Evolutionary conservation across 2,329 filamentous ascomycete genomes (phyloP).

Genomic region (Harringtonia aguacate): DNA sequence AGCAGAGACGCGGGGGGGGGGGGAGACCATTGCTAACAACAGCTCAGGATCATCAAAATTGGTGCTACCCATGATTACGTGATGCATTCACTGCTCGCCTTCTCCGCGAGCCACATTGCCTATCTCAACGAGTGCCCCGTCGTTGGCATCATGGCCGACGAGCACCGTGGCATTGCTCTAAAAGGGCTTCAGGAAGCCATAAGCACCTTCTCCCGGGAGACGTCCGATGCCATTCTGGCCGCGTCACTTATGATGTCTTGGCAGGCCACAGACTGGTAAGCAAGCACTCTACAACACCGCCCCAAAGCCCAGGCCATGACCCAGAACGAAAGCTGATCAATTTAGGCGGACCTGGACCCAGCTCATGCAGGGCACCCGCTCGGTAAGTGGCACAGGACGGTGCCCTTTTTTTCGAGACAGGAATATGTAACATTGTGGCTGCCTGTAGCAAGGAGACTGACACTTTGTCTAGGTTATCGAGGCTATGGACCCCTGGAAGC

Average conservation of each 20-base stretch:
- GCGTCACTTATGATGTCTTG: conserved; percentile 88
- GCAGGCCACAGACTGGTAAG: conserved; percentile 91
- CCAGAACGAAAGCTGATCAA: conserved; percentile 14
- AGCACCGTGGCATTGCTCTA: conserved; percentile 76
- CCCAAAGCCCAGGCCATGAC: neutral
- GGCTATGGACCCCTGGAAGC: conserved; percentile 84
- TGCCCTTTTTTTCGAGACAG: neutral
- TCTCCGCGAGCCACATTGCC: conserved; percentile 90
- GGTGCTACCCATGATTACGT: conserved; percentile 77
- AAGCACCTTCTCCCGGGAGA: conserved; percentile 69
- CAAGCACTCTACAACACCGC: neutral
- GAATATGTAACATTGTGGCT: too few relatives aligned
- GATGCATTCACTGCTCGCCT: conserved; percentile 84
- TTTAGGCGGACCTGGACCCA: conserved; percentile 84
- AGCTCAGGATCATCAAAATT: conserved; percentile 65
- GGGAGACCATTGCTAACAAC: too few relatives aligned
- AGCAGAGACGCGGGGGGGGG: too few relatives aligned
- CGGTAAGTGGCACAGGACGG: conserved; percentile 44
- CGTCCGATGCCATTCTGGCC: conserved; percentile 83
- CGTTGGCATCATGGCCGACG: conserved; percentile 79
- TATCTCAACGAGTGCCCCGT: conserved; percentile 79
- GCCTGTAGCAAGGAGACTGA: too few relatives aligned
- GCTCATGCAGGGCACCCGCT: conserved; percentile 82
- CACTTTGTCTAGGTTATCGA: conserved; percentile 56
- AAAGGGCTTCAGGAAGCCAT: conserved; percentile 85